phyloP scores from a whole-genome alignment of 495 filamentous ascomycete species.

The Aeminium ludgeri region DNA sequence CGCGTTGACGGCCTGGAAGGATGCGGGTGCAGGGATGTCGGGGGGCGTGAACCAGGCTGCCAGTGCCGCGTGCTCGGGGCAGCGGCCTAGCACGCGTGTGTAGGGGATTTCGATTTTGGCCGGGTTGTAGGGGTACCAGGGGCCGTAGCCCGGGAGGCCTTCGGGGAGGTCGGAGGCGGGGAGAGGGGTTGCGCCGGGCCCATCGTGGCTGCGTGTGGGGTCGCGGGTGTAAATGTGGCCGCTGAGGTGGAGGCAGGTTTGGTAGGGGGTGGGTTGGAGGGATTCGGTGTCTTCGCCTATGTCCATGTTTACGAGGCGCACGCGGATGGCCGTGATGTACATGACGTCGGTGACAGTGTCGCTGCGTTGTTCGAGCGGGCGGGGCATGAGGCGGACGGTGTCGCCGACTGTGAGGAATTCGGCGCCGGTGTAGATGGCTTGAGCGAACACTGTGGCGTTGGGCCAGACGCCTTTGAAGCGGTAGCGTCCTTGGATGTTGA shows the following conservation, averaged over 20 bases:
- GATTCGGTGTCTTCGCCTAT: slow-evolving; percentile 27
- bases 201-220: slow-evolving; percentile 16
- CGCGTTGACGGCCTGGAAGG: no score
- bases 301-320: slow-evolving; percentile 28
- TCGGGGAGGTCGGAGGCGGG: slow-evolving; percentile 18
- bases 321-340: slow-evolving; percentile 33
- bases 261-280: slow-evolving; percentile 13
- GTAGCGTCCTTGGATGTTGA: slow-evolving; percentile 34
- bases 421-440: slow-evolving; percentile 39
- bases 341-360: slow-evolving; percentile 35
- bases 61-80: slow-evolving; percentile 35
- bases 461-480: slow-evolving; percentile 40
- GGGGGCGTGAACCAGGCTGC: slow-evolving; percentile 25
- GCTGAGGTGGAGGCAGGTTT: slow-evolving; percentile 27
- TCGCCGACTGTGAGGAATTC: slow-evolving; percentile 39
- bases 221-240: slow-evolving; percentile 35
- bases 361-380: slow-evolving; percentile 11
- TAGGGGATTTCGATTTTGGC: slow-evolving; percentile 30
- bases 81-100: slow-evolving; percentile 36
- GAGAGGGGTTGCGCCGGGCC: slow-evolving; percentile 10
- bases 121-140: slow-evolving; percentile 34
- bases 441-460: slow-evolving; percentile 31
- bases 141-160: slow-evolving; percentile 28
- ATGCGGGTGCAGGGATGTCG: no score
- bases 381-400: slow-evolving; percentile 33